Evolutionary conservation across 495 filamentous ascomycete genomes (phyloP).

Genomic region (Penicillium riverlandense): DNA sequence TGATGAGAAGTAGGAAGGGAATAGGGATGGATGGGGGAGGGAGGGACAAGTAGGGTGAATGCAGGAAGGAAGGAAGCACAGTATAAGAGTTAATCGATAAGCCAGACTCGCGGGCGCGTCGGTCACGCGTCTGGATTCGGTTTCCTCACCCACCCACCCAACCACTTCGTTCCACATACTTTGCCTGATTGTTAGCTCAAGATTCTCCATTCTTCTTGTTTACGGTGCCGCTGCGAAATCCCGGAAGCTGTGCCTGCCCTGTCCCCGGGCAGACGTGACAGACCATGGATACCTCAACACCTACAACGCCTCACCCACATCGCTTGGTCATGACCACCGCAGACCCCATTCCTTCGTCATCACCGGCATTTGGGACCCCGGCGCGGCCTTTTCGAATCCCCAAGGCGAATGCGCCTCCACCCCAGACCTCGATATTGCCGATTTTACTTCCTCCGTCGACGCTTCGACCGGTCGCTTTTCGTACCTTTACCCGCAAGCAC

Average conservation of each 20-base stretch:
- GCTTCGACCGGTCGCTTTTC: conserved; percentile 84
- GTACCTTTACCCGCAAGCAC: conserved; percentile 96
- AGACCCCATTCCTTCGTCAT: conserved; percentile 74
- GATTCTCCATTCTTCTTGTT: too few relatives aligned
- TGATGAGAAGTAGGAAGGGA: not conserved
- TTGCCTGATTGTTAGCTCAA: too few relatives aligned
- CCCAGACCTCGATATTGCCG: conserved; percentile 72
- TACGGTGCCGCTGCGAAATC: too few relatives aligned
- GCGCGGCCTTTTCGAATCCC: conserved; percentile 55
- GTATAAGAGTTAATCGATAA: not conserved
- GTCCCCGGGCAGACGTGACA: conserved; percentile 7
- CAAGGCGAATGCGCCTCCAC: conserved; percentile 35
- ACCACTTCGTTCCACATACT: not conserved
- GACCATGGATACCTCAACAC: conserved; percentile 21
- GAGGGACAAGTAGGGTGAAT: not conserved
- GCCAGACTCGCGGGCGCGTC: conserved; percentile 6
- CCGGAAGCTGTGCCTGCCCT: not conserved
- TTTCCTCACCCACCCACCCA: not conserved
- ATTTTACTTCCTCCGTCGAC: conserved; percentile 83
- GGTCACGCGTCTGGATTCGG: conserved; percentile 15
- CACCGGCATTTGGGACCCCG: conserved; percentile 81
- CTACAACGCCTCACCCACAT: conserved; percentile 13
- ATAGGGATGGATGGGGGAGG: not conserved
- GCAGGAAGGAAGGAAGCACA: not conserved
- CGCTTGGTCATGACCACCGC: conserved; percentile 22